Evolutionary conservation across 495 filamentous ascomycete genomes (phyloP).

Genomic region (Immersiella caudata): DNA sequence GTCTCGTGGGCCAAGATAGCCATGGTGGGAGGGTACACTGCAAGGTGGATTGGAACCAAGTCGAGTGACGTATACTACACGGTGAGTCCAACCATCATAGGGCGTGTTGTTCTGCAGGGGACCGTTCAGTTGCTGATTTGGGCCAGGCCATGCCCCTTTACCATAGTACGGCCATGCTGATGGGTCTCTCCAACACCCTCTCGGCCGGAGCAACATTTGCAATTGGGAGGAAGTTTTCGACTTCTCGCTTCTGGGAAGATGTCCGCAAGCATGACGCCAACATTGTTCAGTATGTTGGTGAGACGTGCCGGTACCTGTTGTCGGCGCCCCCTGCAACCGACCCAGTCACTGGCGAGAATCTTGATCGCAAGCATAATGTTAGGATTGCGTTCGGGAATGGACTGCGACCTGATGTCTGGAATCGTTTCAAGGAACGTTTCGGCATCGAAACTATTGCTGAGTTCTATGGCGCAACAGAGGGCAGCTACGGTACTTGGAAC

Average conservation of each 20-base stretch:
- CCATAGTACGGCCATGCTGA: conserved; percentile 77
- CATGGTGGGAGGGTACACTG: conserved; percentile 56
- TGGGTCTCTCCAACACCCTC: conserved; percentile 67
- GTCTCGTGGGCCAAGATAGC: conserved; percentile 74
- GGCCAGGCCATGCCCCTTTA: conserved; percentile 91
- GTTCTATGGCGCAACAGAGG: conserved; percentile 92
- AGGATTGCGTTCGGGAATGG: conserved; percentile 91
- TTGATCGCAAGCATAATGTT: conserved; percentile 77
- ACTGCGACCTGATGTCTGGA: conserved; percentile 90
- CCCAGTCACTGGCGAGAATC: conserved; percentile 65
- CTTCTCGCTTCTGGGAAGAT: conserved; percentile 79
- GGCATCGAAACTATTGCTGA: conserved; percentile 78
- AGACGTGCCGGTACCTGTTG: conserved; percentile 90
- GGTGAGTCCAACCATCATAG: conserved; percentile 37
- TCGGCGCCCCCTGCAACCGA: conserved; percentile 67
- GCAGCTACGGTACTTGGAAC: conserved; percentile 73
- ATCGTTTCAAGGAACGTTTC: conserved; percentile 84
- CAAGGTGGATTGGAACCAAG: conserved; percentile 60
- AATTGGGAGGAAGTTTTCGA: conserved; percentile 81
- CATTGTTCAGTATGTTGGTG: conserved; percentile 92
- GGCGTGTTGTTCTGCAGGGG: too few species aligned
- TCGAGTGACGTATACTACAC: conserved; percentile 78
- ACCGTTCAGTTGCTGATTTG: conserved; percentile 13
- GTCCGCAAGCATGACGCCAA: conserved; percentile 73
- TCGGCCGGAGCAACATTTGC: conserved; percentile 65